Conservation (phyloP, 306 rosid species). For the Ammopiptanthus mongolicus region DNA sequence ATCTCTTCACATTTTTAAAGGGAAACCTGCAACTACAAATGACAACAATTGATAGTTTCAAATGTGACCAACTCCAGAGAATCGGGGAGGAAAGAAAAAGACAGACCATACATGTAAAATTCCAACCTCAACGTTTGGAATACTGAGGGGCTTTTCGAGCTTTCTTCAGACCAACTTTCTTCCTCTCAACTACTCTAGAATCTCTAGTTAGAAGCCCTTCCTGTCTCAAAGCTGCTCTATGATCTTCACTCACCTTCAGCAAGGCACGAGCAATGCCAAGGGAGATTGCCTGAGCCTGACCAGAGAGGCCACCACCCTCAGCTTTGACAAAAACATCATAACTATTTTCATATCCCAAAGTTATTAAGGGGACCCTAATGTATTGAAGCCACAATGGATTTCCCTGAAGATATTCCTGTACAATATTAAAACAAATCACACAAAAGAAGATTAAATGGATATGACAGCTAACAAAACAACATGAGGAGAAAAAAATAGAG, state of each 20-base stretch:
- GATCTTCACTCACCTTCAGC: slow-evolving; percentile 79
- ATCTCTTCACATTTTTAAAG: not conserved
- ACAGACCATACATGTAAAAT: slow-evolving; percentile 11
- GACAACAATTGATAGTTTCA: slow-evolving; percentile 10
- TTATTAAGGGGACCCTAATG: slow-evolving; percentile 60
- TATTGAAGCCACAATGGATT: slow-evolving; percentile 92
- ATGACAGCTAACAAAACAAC: not conserved
- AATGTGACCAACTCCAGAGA: slow-evolving; percentile 21
- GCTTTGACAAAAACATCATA: slow-evolving; percentile 93
- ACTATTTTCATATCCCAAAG: slow-evolving; percentile 75
- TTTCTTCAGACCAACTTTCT: slow-evolving; percentile 91
- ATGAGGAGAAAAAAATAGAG: not conserved
- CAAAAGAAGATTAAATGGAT: slow-evolving; percentile 3
- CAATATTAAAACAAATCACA: not conserved
- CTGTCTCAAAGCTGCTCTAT: slow-evolving; percentile 70
- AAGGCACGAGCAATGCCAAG: slow-evolving; percentile 94
- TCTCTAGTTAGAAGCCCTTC: slow-evolving; percentile 96
- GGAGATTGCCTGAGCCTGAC: slow-evolving; percentile 96
- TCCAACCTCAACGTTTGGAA: slow-evolving; percentile 77
- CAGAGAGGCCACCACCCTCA: slow-evolving; percentile 92
- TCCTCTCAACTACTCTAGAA: slow-evolving; percentile 94
- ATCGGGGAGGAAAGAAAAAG: not conserved
- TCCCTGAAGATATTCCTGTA: slow-evolving; percentile 95
- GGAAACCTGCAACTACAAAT: slow-evolving; percentile 14
- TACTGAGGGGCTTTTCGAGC: slow-evolving; percentile 98